These are phyloP conservation scores for Colletotrichum godetiae DNA, from an alignment of 2,329 filamentous ascomycete genomes.

Conservation along the genomic window DNA sequence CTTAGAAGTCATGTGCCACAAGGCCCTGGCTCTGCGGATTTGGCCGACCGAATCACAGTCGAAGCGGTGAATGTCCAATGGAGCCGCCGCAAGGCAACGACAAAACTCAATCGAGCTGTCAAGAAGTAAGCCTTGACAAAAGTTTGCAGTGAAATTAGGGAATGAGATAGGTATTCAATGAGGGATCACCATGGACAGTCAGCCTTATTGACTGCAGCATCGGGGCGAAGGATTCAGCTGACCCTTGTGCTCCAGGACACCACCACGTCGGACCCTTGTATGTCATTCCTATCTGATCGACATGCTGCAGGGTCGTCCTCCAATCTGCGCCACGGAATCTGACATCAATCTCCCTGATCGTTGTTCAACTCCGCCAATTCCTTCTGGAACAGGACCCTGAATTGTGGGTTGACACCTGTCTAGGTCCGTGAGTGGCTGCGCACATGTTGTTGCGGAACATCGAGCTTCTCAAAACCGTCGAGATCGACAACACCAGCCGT, in stretches of 20 bases:
- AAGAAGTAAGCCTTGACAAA: neutral
- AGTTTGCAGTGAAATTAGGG: neutral
- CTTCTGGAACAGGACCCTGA: neutral
- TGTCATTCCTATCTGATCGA: slow-evolving; percentile 9
- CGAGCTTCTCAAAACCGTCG: neutral
- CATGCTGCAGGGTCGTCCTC: neutral
- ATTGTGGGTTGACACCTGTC: neutral
- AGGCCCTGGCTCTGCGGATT: neutral
- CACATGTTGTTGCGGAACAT: neutral
- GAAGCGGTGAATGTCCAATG: neutral
- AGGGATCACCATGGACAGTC: neutral
- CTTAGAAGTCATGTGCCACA: neutral
- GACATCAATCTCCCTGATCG: slow-evolving; percentile 7
- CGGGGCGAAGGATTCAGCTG: slow-evolving; percentile 13
- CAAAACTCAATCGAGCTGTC: neutral
- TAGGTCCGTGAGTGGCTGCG: neutral
- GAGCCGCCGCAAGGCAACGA: neutral
- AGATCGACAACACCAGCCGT: neutral
- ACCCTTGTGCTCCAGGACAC: slow-evolving; percentile 5
- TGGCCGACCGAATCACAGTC: neutral
- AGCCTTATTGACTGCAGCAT: slow-evolving; percentile 10
- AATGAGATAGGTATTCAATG: neutral
- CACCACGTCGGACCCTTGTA: neutral
- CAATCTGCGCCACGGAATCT: slow-evolving; percentile 4
- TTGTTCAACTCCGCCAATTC: neutral